Evolutionary conservation across 2,329 filamentous ascomycete species (phyloP), one percentile per base, ranked within the genome.

Genomic region (Aspergillus sp.): DNA sequence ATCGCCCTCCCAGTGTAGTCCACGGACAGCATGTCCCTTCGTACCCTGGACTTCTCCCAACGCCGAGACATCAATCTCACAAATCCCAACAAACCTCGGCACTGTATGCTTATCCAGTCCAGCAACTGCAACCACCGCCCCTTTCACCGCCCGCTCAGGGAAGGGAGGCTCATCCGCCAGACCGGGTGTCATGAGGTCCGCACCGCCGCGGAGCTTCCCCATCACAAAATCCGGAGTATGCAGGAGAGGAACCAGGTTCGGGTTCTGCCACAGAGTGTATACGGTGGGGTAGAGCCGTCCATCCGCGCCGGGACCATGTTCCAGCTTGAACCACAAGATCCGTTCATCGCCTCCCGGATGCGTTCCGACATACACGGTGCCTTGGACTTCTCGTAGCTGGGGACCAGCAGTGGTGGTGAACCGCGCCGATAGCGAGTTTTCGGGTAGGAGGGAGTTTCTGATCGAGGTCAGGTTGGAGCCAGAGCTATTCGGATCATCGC

Each of bases 121-220:
- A 3, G 84, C 83, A 19, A 88, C 78, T 3, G 82, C 84, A n/a
- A 86, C 83, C 22, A 87, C 70, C 3, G 82, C 75, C 2, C 80
- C 83, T 61, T 82, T 82, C 47, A 76, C 81, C 2, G 85, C 85
- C 44, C 74, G 74, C 33, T 72, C 60, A 3, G 84, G 82, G 61
- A 87, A 88, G 2, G 84, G 84, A 10, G 84, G 83, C 1, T 85
- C 84, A 48, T 81, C 79, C 24, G 84, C 79, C 13, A 88, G 70
- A 8, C 85, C 85, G 2, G 85, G 85, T 1, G 81, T 86, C 85
- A 88, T 88, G 45, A 88, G 72, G 66, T 87, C 84, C 17, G 85
- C 84, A 3, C 85, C 85, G 7, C 79, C 78, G 52, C 80, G 81
- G 8, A 88, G 71, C 67, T 87, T 87, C 54, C 80, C 75, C 62